These are phyloP conservation scores for Trametes punicea DNA, from an alignment of 768 basidiomycete genomes.

Conservation along the genomic window DNA sequence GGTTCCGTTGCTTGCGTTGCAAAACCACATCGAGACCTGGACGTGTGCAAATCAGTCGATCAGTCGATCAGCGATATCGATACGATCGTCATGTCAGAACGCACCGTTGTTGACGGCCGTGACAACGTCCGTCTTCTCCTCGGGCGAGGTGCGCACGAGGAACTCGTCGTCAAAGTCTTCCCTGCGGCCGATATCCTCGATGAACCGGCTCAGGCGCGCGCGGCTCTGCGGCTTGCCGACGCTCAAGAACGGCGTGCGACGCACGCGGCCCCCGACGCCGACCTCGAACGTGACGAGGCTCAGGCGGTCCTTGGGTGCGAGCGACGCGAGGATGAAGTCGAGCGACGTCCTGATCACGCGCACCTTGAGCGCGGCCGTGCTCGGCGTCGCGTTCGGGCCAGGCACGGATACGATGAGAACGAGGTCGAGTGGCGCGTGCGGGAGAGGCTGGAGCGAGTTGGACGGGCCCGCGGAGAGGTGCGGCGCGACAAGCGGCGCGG, in stretches of 20 bases:
- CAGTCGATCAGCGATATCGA: background rate
- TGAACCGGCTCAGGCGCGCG: conserved; percentile 68
- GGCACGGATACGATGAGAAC: conserved; percentile 91
- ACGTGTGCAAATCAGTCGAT: background rate
- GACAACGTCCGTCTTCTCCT: conserved; percentile 96
- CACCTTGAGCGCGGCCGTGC: conserved; percentile 81
- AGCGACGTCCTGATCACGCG: conserved; percentile 87
- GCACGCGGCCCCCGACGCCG: conserved; percentile 73
- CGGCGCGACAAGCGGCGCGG: conserved; percentile 59
- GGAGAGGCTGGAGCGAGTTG: conserved; percentile 75
- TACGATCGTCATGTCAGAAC: conserved; percentile 1
- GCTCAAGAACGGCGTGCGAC: conserved; percentile 91
- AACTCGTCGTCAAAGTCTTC: conserved; percentile 54
- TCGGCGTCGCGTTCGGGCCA: conserved; percentile 62
- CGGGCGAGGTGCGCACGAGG: conserved; percentile 70
- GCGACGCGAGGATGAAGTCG: conserved; percentile 77
- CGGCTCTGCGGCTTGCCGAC: conserved; percentile 68
- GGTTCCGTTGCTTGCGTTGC: conserved; percentile 90
- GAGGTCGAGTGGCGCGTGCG: conserved; percentile 87
- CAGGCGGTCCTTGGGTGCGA: conserved; percentile 76
- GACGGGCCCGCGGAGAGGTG: conserved; percentile 72
- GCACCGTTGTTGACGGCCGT: conserved; percentile 95
- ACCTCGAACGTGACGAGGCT: conserved; percentile 93
- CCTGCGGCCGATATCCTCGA: conserved; percentile 61
- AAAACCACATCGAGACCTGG: conserved; percentile 88